Evolutionary conservation across 2,329 filamentous ascomycete species (phyloP), one percentile per base, ranked within the genome.

Genomic region (Cladophialophora yegresii): DNA sequence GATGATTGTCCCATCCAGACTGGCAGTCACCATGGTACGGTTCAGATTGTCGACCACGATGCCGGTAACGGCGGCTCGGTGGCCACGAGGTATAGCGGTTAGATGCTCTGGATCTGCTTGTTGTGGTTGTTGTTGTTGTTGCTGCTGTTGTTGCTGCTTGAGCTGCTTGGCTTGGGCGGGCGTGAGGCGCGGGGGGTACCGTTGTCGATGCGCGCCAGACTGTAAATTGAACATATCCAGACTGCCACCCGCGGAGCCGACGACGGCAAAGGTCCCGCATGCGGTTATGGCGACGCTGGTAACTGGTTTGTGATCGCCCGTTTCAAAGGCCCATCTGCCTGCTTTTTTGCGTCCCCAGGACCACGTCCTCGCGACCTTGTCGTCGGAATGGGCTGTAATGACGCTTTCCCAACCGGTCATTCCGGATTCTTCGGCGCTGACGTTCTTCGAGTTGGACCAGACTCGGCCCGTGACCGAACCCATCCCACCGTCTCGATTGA

Each of bases 161-260:
- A 93, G 76, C 74, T 91, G 89, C 70, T 89, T 88, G 2, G 90
- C 89, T 77, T 96, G 91, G 0, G 87, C 86, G 1, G 89, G 89
- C 0, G 89, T 93, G 53, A 96, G 77, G 51, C 85, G 85, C 8
- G 91, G 87, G 0, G 95, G 95, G 76, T 96, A 99, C 20, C 89
- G 87, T 73, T 96, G 92, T 63, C 93, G 88, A 76, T 96, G 91
- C 22, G 89, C 82, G 51, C 95, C 95, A 51, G 95, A 98, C 76
- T 99, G 95, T 64, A 99, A 81, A 75, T 99, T 99, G 84, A 90
- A 98, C 89, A 96, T 93, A 75, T 97, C 92, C 62, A 99, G 88
- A 36, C 87, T 86, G 49, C 95, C 95, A 43, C 84, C 87, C 32
- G 86, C 87, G 0, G 93, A 97, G 1, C 95, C 95, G 23, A 99